These are phyloP conservation scores for Heliocybe sulcata DNA, from an alignment of 1,284 basidiomycete species.

Conservation along the genomic window DNA sequence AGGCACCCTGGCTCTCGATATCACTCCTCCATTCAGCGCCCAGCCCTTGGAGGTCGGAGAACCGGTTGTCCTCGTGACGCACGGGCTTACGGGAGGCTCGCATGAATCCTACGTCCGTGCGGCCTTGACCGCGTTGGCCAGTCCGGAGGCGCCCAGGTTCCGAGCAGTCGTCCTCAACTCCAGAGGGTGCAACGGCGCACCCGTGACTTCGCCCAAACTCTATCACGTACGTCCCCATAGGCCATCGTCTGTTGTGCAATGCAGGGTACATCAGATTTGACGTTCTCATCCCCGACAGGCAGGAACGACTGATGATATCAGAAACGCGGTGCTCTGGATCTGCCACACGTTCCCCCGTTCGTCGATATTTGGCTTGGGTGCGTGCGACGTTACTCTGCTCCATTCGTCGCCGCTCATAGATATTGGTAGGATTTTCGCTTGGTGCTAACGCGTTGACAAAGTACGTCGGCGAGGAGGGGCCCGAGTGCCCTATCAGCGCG, in stretches of 20 bases:
- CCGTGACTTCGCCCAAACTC: slow-evolving; percentile 18
- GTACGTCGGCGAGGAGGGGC: slow-evolving; percentile 20
- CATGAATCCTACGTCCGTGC: slow-evolving; percentile 22
- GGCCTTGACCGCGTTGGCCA: slow-evolving; percentile 12
- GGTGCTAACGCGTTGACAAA: slow-evolving; percentile 20
- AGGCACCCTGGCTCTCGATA: slow-evolving; percentile 20
- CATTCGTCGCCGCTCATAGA: not conserved
- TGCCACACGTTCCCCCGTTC: slow-evolving; percentile 16
- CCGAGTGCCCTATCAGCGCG: slow-evolving; percentile 16
- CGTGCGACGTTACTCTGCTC: not conserved
- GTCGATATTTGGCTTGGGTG: slow-evolving; percentile 17
- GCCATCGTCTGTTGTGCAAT: not conserved
- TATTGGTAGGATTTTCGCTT: slow-evolving; percentile 17
- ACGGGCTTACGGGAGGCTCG: slow-evolving; percentile 23
- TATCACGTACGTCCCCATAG: slow-evolving; percentile 17
- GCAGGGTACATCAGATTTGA: not conserved
- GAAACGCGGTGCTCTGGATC: slow-evolving; percentile 19
- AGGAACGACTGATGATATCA: slow-evolving; percentile 20
- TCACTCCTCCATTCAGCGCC: slow-evolving; percentile 15
- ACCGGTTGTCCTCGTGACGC: slow-evolving; percentile 17
- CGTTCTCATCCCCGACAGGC: slow-evolving; percentile 12
- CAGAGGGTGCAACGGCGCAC: slow-evolving; percentile 19
- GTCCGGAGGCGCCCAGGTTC: slow-evolving; percentile 6
- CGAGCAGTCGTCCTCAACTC: slow-evolving; percentile 20
- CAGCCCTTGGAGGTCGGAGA: slow-evolving; percentile 10